Evolutionary conservation across 2,329 filamentous ascomycete genomes (phyloP).

Genomic region (Torrubiellomyces zombiae): DNA sequence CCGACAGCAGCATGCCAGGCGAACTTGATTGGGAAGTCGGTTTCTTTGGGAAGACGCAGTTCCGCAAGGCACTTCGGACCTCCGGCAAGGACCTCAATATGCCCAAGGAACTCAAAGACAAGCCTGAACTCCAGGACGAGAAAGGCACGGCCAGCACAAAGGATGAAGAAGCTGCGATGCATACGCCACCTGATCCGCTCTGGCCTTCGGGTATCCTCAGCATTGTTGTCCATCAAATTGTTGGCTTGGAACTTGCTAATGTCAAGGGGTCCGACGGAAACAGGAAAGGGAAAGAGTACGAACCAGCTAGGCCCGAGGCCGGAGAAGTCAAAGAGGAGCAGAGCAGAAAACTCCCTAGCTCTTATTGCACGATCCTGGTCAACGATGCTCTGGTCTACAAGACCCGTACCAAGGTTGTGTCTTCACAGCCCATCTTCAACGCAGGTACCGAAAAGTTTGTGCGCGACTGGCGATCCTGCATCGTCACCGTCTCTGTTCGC

Average conservation of each 20-base stretch:
- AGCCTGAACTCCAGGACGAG: constrained; percentile 71
- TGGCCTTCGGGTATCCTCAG: constrained; percentile 87
- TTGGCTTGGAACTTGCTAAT: constrained; percentile 83
- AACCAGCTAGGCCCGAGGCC: constrained; percentile 64
- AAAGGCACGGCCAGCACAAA: constrained; percentile 52
- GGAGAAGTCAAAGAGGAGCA: constrained; percentile 81
- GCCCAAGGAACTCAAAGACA: constrained; percentile 55
- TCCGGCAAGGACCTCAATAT: constrained; percentile 71
- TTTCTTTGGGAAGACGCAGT: constrained; percentile 81
- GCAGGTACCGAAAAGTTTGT: constrained; percentile 87
- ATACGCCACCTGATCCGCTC: constrained; percentile 86
- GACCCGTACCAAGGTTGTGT: constrained; percentile 86
- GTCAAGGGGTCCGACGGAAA: constrained; percentile 73
- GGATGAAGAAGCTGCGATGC: constrained; percentile 69
- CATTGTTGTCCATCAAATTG: constrained; percentile 82
- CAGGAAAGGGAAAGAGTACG: constrained; percentile 70
- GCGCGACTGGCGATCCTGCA: constrained; percentile 77
- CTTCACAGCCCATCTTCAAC: constrained; percentile 92
- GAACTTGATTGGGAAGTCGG: constrained; percentile 93
- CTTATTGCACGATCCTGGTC: constrained; percentile 81
- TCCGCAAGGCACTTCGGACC: constrained; percentile 68
- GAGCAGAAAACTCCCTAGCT: constrained; percentile 63
- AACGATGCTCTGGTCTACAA: constrained; percentile 87
- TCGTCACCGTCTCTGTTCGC: constrained; percentile 76
- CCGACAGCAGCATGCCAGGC: constrained; percentile 78